Evolutionary conservation across 2,329 filamentous ascomycete species (phyloP), one percentile per base, ranked within the genome.

Genomic region (Huntiella savannae): DNA sequence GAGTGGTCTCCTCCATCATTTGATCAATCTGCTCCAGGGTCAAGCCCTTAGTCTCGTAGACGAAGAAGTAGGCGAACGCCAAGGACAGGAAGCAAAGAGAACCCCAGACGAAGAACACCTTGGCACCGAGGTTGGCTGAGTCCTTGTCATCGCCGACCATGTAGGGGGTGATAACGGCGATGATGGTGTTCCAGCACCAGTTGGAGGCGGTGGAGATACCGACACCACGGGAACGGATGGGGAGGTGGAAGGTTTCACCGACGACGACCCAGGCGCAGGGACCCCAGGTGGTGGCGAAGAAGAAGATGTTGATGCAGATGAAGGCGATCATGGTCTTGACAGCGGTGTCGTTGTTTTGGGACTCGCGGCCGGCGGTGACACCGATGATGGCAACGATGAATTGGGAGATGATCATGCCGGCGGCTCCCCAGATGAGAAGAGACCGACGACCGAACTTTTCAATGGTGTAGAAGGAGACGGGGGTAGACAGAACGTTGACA

Each of bases 301-400:
- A 88, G 72, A 84, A 86, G 69, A 93, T 87, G 71, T 86, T 91
- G 67, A 93, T 78, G 66, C 78, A 81, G 58, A 91, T 91, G 67
- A 92, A 91, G 51, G 82, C 75, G 53, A 93, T 85, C 70, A 87
- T 78, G 43, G 80, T 75, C 54, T 73, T 69, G 55, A 73, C 70
- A 33, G 75, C 77, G 2, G 65, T 53, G 50, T 69, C 63, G 60
- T 78, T 74, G 56, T 69, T 62, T 19, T 66, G 64, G 51, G 66
- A 56, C 60, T 69, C 64, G 59, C 69, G 64, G 38, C 74, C 75
- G 45, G 72, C 62, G 2, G 72, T 74, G 47, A 77, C 72, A 62
- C 79, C 79, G 36, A 82, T 61, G 55, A 91, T 85, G 57, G 75
- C 86, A 48, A 91, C 82, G 58, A 93, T 68, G 70, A 91, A 91